Conservation (phyloP, 1,284 basidiomycete species). For the Cryptococcus wingfieldii region DNA sequence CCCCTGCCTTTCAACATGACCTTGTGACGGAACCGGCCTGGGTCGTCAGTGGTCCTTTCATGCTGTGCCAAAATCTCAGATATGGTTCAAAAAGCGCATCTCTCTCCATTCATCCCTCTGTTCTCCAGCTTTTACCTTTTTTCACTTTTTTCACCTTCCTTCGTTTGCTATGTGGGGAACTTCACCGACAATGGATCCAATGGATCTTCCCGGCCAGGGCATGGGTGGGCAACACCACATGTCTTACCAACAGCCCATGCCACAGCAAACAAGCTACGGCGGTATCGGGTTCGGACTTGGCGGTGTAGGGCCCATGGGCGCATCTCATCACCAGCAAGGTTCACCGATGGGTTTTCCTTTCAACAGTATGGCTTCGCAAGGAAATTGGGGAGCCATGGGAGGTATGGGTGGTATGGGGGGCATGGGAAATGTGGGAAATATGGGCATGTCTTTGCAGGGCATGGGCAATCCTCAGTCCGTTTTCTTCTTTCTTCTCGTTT, state of each 20-base stretch:
- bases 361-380: not conserved
- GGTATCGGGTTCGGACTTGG: conserved; percentile 34
- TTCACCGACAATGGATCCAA: conserved; percentile 10
- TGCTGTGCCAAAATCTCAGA: not conserved
- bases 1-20: not conserved
- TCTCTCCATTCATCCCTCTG: not conserved
- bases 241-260: conserved; percentile 14
- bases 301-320: conserved; percentile 5
- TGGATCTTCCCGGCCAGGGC: conserved; percentile 11
- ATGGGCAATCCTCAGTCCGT: too few relatives aligned
- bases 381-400: conserved; percentile 5
- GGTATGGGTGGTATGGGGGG: conserved; percentile 15
- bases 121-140: not conserved
- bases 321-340: not conserved
- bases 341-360: conserved; percentile 1
- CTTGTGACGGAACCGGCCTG: not conserved
- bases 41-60: not conserved
- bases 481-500: too few relatives aligned
- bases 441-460: not conserved
- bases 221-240: conserved; percentile 6
- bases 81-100: not conserved
- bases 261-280: conserved; percentile 22
- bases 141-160: not conserved
- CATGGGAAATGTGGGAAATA: conserved; percentile 2
- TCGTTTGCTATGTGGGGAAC: conserved; percentile 16